Evolutionary conservation across 1,139 yeast species (phyloP).

Genomic region (Yamadazyma diddensiae): DNA sequence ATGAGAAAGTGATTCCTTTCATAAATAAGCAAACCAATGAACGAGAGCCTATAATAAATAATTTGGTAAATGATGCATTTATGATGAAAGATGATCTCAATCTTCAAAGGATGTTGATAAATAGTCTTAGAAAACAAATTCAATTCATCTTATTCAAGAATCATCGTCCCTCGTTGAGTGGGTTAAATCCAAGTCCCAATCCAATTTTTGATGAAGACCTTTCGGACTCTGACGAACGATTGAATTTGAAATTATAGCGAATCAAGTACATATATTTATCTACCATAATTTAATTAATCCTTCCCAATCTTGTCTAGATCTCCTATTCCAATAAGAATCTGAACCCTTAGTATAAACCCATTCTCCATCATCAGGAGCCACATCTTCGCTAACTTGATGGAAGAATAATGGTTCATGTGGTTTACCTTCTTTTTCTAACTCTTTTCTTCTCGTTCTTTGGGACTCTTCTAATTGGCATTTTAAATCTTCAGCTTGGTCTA

Average conservation of each 20-base stretch:
- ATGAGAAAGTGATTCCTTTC: slow-evolving; percentile 38
- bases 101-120: slow-evolving; percentile 43
- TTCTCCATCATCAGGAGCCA: slow-evolving; percentile 43
- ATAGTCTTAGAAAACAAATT: slow-evolving; percentile 49
- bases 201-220: slow-evolving; percentile 15
- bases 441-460: slow-evolving; percentile 76
- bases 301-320: slow-evolving; percentile 59
- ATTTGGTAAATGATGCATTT: slow-evolving; percentile 41
- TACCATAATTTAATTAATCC: slow-evolving; percentile 55
- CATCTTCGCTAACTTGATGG: slow-evolving; percentile 34
- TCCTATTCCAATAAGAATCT: slow-evolving; percentile 77
- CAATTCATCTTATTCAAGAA: slow-evolving; percentile 48
- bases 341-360: slow-evolving; percentile 65
- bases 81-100: slow-evolving; percentile 50
- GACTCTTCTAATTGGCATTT: slow-evolving; percentile 71
- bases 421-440: slow-evolving; percentile 43
- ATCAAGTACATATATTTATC: slow-evolving; percentile 1
- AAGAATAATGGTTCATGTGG: slow-evolving; percentile 65
- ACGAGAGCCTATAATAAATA: slow-evolving; percentile 36
- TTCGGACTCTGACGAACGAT: slow-evolving; percentile 34
- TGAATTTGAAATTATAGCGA: slow-evolving; percentile 29
- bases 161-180: slow-evolving; percentile 18
- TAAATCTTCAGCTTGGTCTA: slow-evolving; percentile 65
- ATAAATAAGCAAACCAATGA: slow-evolving; percentile 32
- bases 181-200: slow-evolving; percentile 3